Evolutionary conservation across 2,329 filamentous ascomycete genomes (phyloP), one percentile per base, ranked within the genome.

Genomic region (Bipolaris victoriae): DNA sequence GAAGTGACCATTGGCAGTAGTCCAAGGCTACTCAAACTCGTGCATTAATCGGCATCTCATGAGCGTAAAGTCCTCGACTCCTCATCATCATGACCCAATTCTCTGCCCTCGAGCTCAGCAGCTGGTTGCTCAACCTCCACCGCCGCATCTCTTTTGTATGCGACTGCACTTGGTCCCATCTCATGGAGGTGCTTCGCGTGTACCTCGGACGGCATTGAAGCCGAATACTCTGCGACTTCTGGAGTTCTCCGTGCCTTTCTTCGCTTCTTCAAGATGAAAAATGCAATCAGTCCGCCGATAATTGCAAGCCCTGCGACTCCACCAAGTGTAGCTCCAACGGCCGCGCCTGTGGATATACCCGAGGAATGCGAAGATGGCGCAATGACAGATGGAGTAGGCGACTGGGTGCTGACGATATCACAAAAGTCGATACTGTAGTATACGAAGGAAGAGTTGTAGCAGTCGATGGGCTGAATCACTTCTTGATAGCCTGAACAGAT

Each of bases 401-500:
- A 43, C 18, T 52, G 9, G 22, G 9, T 35, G 18, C 18, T 35
- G 35, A 11, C 39, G 18, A 39, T 33, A 20, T 57, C 50, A 39
- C 55, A 57, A 20, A 54, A 57, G 39, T 57, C 50, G 11, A 57
- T 57, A 20, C 49, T 57, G 39, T 57, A 54, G 24, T 57, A 57
- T 9, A 40, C 55, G 7, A 54, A 57, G 33, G 55, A 54, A 11
- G 50, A 54, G 13, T 57, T 57, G 55, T 49, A 49, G 18, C 55
- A 57, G 9, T 54, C 50, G 33, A 57, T 44, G 6, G 50, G 45
- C 40, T 52, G 43, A 2, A 57, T 57, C 13, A 45, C 55, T 49
- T 57, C 44, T 20, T 48, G 44, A 45, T 45, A 54, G 39, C 50
- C 50, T 9, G 55, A 57, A 24, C 55, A 57, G 1, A 48, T 48